Evolutionary conservation across 331 rosid species (phyloP), one percentile per base, ranked within the genome.

Genomic region (Ulmus americana): DNA sequence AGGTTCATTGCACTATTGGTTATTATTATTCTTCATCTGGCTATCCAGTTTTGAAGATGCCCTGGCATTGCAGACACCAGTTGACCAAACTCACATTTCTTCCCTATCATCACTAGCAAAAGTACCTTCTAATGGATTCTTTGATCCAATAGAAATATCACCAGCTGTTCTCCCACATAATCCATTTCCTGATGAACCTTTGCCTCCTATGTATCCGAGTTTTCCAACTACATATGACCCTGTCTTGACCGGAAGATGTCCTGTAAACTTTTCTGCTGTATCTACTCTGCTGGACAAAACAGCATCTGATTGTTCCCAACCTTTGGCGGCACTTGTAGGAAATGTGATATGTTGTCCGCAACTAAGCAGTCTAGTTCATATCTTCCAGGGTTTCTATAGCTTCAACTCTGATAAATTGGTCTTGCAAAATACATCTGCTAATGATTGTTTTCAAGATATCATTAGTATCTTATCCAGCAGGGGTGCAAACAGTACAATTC

Each of bases 301-400:
- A 38, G 95, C 97, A 47, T 74, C 79, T 51, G 99, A 94, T 87
- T 94, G 99, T 77, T 53, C 86, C 71, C 85, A 61, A 45, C 97
- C 99, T n/a, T 78, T 94, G 81, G 95, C 99, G 12, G 79, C 82
- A 8, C 75, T 87, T 64, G 95, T 94, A 71, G 88, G 84, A 53
- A 94, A 85, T 74, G 97, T 87, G 42, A 85, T 94, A 68, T 94
- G 97, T 60, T 94, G 97, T 77, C 99, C 97, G 46, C 99, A 94
- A 78, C 81, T 94, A 59, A 85, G 74, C 73, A 90, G 96, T 70
- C 81, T 90, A 59, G 77, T 94, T 72, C 99, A 79, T 84, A 78
- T 85, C 87, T 85, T 94, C 86, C 97, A 83, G 79, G 97, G 92
- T 78, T 88, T 84, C 84, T 78, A 77, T 58, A 73, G 70, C 72